Evolutionary conservation across 768 basidiomycete genomes (phyloP).

Genomic region (Rhizopogon vinicolor): DNA sequence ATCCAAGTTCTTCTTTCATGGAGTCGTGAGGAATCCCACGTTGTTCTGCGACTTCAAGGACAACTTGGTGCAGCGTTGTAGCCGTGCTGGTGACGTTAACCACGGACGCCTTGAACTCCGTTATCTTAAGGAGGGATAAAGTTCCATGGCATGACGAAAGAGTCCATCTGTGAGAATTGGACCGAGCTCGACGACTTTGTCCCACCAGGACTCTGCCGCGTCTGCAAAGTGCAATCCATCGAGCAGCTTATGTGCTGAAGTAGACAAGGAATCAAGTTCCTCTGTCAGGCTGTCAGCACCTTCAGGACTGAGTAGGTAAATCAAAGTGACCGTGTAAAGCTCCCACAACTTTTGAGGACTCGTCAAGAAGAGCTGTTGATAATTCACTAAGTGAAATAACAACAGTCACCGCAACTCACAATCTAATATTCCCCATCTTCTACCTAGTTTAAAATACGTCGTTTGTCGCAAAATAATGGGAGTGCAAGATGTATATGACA

Average conservation of each 20-base stretch:
- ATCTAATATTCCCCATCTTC: background rate
- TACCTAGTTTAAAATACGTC: background rate
- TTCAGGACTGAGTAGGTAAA: background rate
- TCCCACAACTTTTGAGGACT: background rate
- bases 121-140: background rate
- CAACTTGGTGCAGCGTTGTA: background rate
- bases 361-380: background rate
- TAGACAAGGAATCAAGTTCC: background rate
- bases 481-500: background rate
- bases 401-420: background rate
- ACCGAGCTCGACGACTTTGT: background rate
- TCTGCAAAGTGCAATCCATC: background rate
- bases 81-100: background rate
- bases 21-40: constrained; percentile 6
- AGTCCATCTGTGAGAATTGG: background rate
- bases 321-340: background rate
- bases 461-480: background rate
- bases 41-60: background rate
- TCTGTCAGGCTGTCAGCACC: background rate
- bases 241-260: background rate
- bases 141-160: background rate
- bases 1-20: constrained; percentile 17
- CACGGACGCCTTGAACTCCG: background rate
- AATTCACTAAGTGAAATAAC: background rate
- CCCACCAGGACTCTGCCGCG: background rate